Percentiles rank a stretch among this genome's conserved stretches.
Conservation (phyloP, 805 yeast genomes). For the Ogataea glucozyma region DNA sequence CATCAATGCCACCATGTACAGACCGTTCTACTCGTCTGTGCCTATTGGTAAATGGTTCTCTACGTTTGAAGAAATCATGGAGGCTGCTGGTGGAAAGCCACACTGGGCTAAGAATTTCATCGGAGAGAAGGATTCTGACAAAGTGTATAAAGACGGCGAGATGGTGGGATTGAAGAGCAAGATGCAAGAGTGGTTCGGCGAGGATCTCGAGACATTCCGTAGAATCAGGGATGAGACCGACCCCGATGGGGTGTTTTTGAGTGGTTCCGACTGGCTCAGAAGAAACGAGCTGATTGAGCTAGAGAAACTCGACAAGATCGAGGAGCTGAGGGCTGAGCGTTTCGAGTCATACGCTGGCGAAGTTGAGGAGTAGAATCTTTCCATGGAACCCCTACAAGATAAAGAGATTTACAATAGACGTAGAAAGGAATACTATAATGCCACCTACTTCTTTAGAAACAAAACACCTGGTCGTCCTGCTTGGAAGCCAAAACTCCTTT, state of each 20-base stretch:
- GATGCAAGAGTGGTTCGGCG: conserved; percentile 79
- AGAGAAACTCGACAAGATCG: conserved; percentile 21
- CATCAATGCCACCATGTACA: conserved; percentile 91
- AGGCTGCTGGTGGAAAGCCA: conserved; percentile 85
- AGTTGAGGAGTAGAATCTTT: conserved; percentile 12
- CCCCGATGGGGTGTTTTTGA: conserved; percentile 78
- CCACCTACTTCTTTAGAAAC: too few species aligned
- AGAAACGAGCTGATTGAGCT: conserved; percentile 69
- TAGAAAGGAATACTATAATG: too few species aligned
- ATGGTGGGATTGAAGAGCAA: conserved; percentile 78
- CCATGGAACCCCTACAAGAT: too few species aligned
- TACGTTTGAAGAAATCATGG: conserved; percentile 76
- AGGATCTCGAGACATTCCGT: conserved; percentile 61
- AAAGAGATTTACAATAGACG: too few species aligned
- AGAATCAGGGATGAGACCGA: conserved; percentile 66
- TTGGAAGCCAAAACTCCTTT: conserved; percentile 33
- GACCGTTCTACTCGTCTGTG: conserved; percentile 83
- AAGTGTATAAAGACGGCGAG: conserved; percentile 58
- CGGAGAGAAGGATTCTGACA: conserved; percentile 48
- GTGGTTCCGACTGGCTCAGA: conserved; percentile 76
- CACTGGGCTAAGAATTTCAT: conserved; percentile 98
- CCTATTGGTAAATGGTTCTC: conserved; percentile 80
- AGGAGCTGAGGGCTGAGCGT: conserved; percentile 13
- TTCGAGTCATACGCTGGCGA: conserved; percentile 4
- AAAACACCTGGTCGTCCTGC: conserved; percentile 39